Evolutionary conservation across 176 grass and related monocot species (phyloP).

Genomic region (Avena sativa): DNA sequence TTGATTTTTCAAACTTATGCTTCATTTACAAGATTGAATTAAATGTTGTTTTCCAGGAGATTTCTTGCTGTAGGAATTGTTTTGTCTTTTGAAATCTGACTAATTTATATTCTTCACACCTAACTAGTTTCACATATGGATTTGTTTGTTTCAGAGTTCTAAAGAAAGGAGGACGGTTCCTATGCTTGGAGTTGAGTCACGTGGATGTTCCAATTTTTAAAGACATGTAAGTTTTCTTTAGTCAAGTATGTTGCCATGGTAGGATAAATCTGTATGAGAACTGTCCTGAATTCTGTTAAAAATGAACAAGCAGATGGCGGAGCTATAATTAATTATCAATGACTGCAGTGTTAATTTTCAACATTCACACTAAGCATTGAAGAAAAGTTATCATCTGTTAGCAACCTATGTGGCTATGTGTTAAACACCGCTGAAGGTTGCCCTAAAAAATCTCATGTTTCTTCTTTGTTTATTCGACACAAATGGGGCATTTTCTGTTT

Average conservation of each 20-base stretch:
- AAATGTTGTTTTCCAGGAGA: neutral
- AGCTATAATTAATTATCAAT: neutral
- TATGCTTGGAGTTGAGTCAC: constrained; percentile 96
- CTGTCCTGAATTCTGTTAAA: constrained; percentile 15
- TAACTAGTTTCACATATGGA: constrained; percentile 28
- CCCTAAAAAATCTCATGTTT: neutral
- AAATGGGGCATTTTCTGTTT: neutral
- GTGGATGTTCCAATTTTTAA: constrained; percentile 82
- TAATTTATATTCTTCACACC: constrained; percentile 1
- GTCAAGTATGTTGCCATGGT: neutral
- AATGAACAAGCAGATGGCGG: neutral
- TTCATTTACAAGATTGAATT: neutral
- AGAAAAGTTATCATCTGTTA: neutral
- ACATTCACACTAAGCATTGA: neutral
- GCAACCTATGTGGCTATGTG: neutral
- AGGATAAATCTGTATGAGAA: constrained; percentile 6
- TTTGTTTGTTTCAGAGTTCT: constrained; percentile 65
- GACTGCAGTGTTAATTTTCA: neutral
- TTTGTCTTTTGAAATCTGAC: neutral
- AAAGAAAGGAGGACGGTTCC: constrained; percentile 84
- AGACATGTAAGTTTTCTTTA: constrained; percentile 67
- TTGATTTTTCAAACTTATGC: neutral
- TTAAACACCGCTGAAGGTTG: neutral
- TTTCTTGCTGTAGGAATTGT: neutral
- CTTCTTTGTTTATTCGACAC: neutral